Base-by-base conservation (phyloP, 257 asterid genomes). In the Capsicum baccatum region DNA sequence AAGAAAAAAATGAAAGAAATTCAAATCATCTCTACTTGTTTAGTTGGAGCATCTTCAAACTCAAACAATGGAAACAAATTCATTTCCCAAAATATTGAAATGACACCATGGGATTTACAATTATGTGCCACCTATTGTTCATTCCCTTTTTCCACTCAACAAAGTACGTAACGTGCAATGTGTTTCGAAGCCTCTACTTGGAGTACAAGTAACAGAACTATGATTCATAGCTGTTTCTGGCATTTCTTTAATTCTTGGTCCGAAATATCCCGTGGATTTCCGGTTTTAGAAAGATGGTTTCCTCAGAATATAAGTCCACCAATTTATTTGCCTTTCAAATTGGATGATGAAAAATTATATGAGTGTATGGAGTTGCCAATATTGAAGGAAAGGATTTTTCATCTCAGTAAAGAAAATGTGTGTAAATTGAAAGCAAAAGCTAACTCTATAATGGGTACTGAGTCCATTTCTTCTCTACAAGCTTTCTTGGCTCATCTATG, bases 181-280 rank as follows among this genome's bases (percentile, higher is more conserved):
- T 5, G 56, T 85, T 57, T 52, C 86, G 0, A 83, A 84, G 58
- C 94, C 93, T 33, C 56, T 89, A 81, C 80, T 92, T 0, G 91
- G 87, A 1, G 89, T 90, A 8, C 95, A 90, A 26, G 82, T 88
- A 21, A 92, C 95, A 0, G 88, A 90, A 84, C 90, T 1, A 88
- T 87, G n/a, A 91, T 89, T 79, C 95, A 91, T 47, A 73, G 66
- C 16, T 88, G 91, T 1, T 90, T 92, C 71, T 90, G 92, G 93
- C 91, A 88, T 50, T 90, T 92, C 83, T 8, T 92, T 57, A 86
- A 89, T 50, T 89, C 92, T 0, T 92, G 92, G 95, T 82, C 91
- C 0, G 91, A 92, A 42, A 80, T 92, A 9, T 80, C 89, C 0
- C 89, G 86, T 1, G 95, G 92, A n/a, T 66, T 56, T 58, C 92